Conservation (phyloP, 169 alveolate species). For the Amoebophrya sp. region DNA sequence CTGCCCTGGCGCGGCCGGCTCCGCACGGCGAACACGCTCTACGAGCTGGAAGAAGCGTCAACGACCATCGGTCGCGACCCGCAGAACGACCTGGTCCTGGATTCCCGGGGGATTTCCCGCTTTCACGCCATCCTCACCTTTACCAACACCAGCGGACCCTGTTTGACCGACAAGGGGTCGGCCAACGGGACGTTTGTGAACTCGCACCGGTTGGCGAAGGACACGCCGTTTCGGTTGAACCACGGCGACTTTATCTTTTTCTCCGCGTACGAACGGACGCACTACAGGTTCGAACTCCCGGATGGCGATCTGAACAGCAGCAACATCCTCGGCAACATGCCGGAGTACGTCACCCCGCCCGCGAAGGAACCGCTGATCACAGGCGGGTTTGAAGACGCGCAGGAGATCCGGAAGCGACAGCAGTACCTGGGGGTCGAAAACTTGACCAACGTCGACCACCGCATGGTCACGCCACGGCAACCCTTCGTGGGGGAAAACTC, state of each 20-base stretch:
- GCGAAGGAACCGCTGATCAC: not conserved
- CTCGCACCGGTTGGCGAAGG: not conserved
- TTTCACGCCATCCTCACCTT: conserved; percentile 9
- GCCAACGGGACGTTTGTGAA: conserved; percentile 10
- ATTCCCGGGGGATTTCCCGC: conserved; percentile 21
- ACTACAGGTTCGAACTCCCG: conserved; percentile 26
- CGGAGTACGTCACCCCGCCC: not conserved
- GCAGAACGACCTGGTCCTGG: not conserved
- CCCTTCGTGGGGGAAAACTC: not conserved
- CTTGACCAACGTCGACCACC: not conserved
- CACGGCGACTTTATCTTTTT: conserved; percentile 28
- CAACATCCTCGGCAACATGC: too few relatives aligned
- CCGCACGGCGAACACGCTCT: conserved; percentile 27
- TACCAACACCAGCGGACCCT: not conserved
- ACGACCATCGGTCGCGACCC: conserved; percentile 30
- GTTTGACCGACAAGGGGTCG: not conserved
- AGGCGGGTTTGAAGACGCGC: not conserved
- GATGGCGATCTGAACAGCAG: not conserved
- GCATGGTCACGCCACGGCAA: not conserved
- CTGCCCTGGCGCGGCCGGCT: conserved; percentile 29
- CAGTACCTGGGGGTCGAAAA: too few relatives aligned
- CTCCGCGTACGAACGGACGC: conserved; percentile 21
- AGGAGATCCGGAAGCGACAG: not conserved
- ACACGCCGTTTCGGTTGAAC: conserved; percentile 18
- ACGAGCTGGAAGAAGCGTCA: conserved; percentile 29